Evolutionary conservation across 495 filamentous ascomycete genomes (phyloP).

Genomic region (Hypoxylon crocopeplum): DNA sequence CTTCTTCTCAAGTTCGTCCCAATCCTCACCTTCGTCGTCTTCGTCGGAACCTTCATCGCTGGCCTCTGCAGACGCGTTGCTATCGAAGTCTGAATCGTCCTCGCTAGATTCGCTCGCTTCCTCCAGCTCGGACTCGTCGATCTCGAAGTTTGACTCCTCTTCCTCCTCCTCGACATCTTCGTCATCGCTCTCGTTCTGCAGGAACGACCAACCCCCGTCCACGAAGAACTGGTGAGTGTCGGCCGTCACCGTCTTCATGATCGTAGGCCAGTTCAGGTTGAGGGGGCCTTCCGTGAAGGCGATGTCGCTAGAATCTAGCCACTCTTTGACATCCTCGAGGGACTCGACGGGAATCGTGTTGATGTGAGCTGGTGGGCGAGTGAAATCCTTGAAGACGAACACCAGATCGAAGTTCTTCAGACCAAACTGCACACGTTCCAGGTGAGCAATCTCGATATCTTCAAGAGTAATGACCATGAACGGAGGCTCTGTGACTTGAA

Average conservation of each 20-base stretch:
- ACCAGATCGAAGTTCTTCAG: constrained; percentile 99
- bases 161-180: constrained; percentile 80
- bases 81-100: constrained; percentile 92
- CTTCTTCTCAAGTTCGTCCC: constrained; percentile 91
- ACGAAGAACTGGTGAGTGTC: constrained; percentile 94
- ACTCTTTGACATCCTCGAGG: constrained; percentile 95
- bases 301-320: constrained; percentile 94
- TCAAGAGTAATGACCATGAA: constrained; percentile 94
- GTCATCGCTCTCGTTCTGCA: constrained; percentile 85
- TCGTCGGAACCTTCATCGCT: constrained; percentile 72
- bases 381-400: constrained; percentile 96
- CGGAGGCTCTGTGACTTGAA: constrained; percentile 95
- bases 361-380: constrained; percentile 84
- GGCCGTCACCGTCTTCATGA: constrained; percentile 97
- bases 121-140: constrained; percentile 81
- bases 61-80: constrained; percentile 81
- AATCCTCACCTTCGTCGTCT: constrained; percentile 86
- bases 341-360: constrained; percentile 98
- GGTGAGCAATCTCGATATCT: constrained; percentile 94
- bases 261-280: constrained; percentile 97
- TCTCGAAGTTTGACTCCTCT: constrained; percentile 89
- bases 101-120: constrained; percentile 80
- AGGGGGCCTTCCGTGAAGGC: constrained; percentile 93
- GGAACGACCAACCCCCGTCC: constrained; percentile 95
- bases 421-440: constrained; percentile 97